Base-by-base conservation (phyloP, 1,284 basidiomycete genomes). In the Tilletia indica region DNA sequence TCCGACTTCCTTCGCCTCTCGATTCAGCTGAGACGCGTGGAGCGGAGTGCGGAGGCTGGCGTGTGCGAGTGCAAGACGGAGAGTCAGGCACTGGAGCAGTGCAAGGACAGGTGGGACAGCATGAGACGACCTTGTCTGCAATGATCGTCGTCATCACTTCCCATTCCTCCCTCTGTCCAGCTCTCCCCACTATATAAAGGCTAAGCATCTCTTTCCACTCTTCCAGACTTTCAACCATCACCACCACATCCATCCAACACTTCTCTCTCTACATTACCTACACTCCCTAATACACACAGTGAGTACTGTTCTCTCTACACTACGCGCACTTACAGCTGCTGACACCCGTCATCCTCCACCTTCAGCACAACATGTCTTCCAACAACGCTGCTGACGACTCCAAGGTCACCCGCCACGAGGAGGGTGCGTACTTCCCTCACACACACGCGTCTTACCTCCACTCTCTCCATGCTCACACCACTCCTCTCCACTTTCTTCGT, bases 141-240 rank as follows among this genome's bases (percentile, higher is more conserved):
- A 64, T 39, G 61, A 64, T 64, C 61, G 61, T 64, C 61, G 36
- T 64, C 61, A 64, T 64, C 16, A 31, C 25, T 64, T 8, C 16
- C 3, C 61, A 38, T 39, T 54, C 19, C 16, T 16, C 19, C 6
- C 6, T 19, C 51, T 8, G 12, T 25, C 51, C 51, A n/a, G 12
- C 19, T 6, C 51, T 25, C 6, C 21, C 51, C 19, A 8, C 51
- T 54, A 54, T 54, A 54, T 54, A 54, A 54, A 54, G 51, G 16
- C 42, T 14, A 45, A 45, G 9, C 42, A 45, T 9, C 42, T 14
- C 14, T 45, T 3, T 45, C 42, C 25, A 31, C 25, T 1, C 42
- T 9, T 45, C 42, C 42, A 45, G 9, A 8, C 14, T 45, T 14
- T 45, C 42, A 14, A 0, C 42, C 42, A 45, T 14, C 42, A 45